Base-by-base conservation (phyloP, 2,329 filamentous ascomycete genomes). In the Podosphaera fusca region DNA sequence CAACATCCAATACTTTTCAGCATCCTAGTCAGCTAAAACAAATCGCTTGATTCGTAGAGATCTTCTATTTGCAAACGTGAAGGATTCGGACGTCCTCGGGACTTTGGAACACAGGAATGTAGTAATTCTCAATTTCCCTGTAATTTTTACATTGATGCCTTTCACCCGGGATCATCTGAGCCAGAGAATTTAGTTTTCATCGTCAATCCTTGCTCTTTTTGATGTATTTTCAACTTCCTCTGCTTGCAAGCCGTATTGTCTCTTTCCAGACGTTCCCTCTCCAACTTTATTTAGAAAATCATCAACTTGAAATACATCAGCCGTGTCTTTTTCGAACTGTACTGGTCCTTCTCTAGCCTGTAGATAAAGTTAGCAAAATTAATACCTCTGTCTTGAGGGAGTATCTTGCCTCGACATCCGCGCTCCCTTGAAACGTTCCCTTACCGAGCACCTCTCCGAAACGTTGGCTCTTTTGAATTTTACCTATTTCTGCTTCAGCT, bases 231-330 rank as follows among this genome's bases (percentile, higher is more conserved):
- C 75, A 57, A 77, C 80, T 0, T 75, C 75, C 35, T 85, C 82
- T 34, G 40, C 34, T 62, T 87, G 82, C 59, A 92, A 70, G 0
- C 86, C 87, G 67, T 85, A 88, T 40, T 84, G 80, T 67, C 88
- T 82, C 71, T 85, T 87, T 2, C 77, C 75, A 3, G 35, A n/a
- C 9, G 31, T n/a, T n/a, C 45, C 55, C 21, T 50, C 55, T 64
- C 56, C 73, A 65, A 76, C 88, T 69, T 95, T 88, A 40, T 80
- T 84, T 68, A 98, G 80, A 73, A 98, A 94, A 65, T 86, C 85
- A 67, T 94, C 88, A 63, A 96, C 92, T 55, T 94, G 89, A 69
- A 96, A 96, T 0, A 88, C 88, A 70, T 96, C 90, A 35, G 71
- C 71, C 0, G 71, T 77, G 56, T 95, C 90, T 70, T 90, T 94